Evolutionary conservation across 495 filamentous ascomycete genomes (phyloP).

Genomic region (Penicillium soppii): DNA sequence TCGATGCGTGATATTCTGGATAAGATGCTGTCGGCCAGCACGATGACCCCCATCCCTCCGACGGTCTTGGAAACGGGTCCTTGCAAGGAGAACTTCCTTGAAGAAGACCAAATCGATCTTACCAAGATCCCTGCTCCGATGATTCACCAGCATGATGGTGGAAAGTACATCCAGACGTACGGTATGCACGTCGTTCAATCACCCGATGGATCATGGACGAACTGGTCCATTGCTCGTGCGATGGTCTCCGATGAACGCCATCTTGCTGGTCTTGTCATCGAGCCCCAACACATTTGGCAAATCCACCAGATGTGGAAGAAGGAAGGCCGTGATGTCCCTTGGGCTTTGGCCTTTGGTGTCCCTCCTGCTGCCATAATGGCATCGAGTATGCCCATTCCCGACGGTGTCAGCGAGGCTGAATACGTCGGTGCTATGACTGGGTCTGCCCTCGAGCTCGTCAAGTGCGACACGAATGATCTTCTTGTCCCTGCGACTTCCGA

Average conservation of each 20-base stretch:
- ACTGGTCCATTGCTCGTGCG: constrained; percentile 44
- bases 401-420: constrained; percentile 33
- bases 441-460: constrained; percentile 34
- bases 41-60: constrained; percentile 25
- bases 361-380: constrained; percentile 43
- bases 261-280: constrained; percentile 32
- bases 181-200: constrained; percentile 39
- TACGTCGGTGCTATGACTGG: constrained; percentile 42
- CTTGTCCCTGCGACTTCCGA: constrained; percentile 39
- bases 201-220: constrained; percentile 39
- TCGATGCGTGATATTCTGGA: constrained; percentile 30
- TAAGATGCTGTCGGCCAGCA: constrained; percentile 28
- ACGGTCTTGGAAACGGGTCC: constrained; percentile 20
- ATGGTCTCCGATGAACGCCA: constrained; percentile 36
- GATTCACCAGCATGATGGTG: constrained; percentile 29
- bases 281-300: constrained; percentile 32
- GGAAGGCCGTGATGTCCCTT: constrained; percentile 34
- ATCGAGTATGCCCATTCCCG: constrained; percentile 38
- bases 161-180: constrained; percentile 42
- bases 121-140: constrained; percentile 31
- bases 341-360: constrained; percentile 37
- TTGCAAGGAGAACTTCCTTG: constrained; percentile 34
- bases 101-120: constrained; percentile 35
- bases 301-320: constrained; percentile 41
- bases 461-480: constrained; percentile 42